Evolutionary conservation across 805 yeast genomes (phyloP), one percentile per base, ranked within the genome.

Genomic region (Metschnikowia arizonensis): DNA sequence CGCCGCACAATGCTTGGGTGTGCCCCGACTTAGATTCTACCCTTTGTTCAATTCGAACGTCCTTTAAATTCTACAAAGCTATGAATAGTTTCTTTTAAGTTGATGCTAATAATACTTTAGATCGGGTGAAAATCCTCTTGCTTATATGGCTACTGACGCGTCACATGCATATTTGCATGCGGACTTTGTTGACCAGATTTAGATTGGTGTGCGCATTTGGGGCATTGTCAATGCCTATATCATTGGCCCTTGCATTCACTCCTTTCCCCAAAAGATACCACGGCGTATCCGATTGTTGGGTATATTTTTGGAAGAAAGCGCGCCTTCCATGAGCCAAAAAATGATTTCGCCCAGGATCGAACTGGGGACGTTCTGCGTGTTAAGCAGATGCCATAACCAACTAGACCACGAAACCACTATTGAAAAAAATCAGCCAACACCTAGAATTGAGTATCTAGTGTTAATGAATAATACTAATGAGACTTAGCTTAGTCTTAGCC

Each of bases 281-380:
- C 29, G 33, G 33, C 39, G 14, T 12, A 17, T n/a, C 17, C 12
- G 34, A 36, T 23, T 45, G 48, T 45, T 45, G 48, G 48, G 48
- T 17, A 35, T 15, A 26, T 45, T 39, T 6, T 11, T 17, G 21
- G 18, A n/a, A 15, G 12, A 6, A 21, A 21, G 15, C 36, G 18
- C 33, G 31, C 17, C 8, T 10, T 7, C 26, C n/a, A n/a, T n/a
- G n/a, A n/a, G n/a, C n/a, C n/a, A 39, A 52, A 36, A 48, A 49
- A 41, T 89, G 97, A 89, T 85, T 88, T 82, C 87, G 89, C 97
- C 97, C 97, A 90, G 97, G 97, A 88, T 91, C 97, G 97, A 91
- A 91, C 97, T 89, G 97, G 97, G 97, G 97, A 91, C 97, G 91
- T 88, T 87, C 93, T 88, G 96, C 97, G 97, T 89, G 97, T 90